A percentile compares a stretch with the other conserved stretches of the same genome.
These are phyloP conservation scores for Piper longum DNA, from an alignment of 164 flowering plant genomes.

Conservation along the genomic window DNA sequence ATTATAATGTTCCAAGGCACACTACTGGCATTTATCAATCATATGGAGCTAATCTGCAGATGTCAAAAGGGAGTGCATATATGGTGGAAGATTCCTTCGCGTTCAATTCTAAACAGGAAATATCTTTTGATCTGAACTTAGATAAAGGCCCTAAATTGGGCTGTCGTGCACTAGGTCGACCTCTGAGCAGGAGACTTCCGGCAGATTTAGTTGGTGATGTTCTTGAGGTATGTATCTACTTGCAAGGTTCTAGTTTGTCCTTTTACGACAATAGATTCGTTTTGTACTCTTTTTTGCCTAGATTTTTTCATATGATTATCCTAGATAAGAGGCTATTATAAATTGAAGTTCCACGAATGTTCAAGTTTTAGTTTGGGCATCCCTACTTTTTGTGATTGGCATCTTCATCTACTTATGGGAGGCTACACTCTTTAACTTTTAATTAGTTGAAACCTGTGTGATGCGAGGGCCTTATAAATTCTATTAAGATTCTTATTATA, in stretches of 20 bases:
- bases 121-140: slow-evolving; percentile 9
- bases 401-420: too few relatives aligned
- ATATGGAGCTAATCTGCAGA: slow-evolving; percentile 47
- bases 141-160: slow-evolving; percentile 12
- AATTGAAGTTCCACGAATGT: too few relatives aligned
- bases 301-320: neutral
- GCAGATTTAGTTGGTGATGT: slow-evolving; percentile 64
- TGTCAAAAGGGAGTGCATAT: slow-evolving; percentile 27
- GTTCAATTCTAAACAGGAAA: slow-evolving; percentile 16
- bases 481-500: too few relatives aligned
- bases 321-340: too few relatives aligned
- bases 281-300: too few relatives aligned
- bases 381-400: too few relatives aligned
- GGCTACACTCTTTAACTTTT: too few relatives aligned
- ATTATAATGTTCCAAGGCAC: slow-evolving; percentile 29
- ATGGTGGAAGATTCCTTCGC: slow-evolving; percentile 17
- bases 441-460: too few relatives aligned
- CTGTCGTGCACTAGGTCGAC: slow-evolving; percentile 36
- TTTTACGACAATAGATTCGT: neutral
- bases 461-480: too few relatives aligned
- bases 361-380: too few relatives aligned
- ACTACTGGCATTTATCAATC: slow-evolving; percentile 28
- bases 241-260: neutral
- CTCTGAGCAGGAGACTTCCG: slow-evolving; percentile 48
- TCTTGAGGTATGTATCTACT: slow-evolving; percentile 48